These are phyloP conservation scores for Pichia sp. DNA, from an alignment of 1,139 yeast genomes.

Conservation along the genomic window DNA sequence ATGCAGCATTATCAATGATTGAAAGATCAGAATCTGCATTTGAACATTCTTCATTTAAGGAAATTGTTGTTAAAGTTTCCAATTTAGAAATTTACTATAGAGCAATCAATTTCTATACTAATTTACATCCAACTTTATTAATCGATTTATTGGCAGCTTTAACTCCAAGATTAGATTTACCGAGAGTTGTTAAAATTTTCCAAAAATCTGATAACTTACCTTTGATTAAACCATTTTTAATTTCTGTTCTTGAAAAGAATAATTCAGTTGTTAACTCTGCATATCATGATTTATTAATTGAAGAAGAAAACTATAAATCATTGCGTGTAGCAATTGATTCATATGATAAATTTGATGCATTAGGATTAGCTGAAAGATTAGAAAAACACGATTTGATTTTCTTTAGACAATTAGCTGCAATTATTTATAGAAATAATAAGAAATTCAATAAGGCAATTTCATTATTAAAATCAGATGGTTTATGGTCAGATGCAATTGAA, in stretches of 20 bases:
- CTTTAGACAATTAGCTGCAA: constrained; percentile 94
- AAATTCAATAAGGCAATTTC: constrained; percentile 88
- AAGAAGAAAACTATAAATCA: constrained; percentile 93
- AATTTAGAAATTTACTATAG: constrained; percentile 95
- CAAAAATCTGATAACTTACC: constrained; percentile 95
- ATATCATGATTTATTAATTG: constrained; percentile 89
- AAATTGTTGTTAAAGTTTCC: constrained; percentile 88
- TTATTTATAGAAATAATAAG: constrained; percentile 87
- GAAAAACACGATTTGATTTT: constrained; percentile 87
- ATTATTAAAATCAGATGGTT: constrained; percentile 81
- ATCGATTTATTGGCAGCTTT: constrained; percentile 80
- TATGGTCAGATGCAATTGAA: constrained; percentile 91
- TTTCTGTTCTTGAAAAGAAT: constrained; percentile 86
- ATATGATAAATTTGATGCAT: constrained; percentile 84
- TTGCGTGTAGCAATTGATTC: constrained; percentile 81
- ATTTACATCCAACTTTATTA: constrained; percentile 85
- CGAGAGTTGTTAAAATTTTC: constrained; percentile 93
- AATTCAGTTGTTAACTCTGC: constrained; percentile 90
- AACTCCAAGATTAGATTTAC: constrained; percentile 88
- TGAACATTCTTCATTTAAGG: constrained; percentile 92
- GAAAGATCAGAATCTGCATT: constrained; percentile 90
- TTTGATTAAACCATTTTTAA: constrained; percentile 88
- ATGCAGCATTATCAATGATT: constrained; percentile 97
- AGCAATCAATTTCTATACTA: constrained; percentile 90
- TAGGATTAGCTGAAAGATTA: constrained; percentile 86